Evolutionary conservation across 495 filamentous ascomycete genomes (phyloP).

Genomic region (Tuber aestivum): DNA sequence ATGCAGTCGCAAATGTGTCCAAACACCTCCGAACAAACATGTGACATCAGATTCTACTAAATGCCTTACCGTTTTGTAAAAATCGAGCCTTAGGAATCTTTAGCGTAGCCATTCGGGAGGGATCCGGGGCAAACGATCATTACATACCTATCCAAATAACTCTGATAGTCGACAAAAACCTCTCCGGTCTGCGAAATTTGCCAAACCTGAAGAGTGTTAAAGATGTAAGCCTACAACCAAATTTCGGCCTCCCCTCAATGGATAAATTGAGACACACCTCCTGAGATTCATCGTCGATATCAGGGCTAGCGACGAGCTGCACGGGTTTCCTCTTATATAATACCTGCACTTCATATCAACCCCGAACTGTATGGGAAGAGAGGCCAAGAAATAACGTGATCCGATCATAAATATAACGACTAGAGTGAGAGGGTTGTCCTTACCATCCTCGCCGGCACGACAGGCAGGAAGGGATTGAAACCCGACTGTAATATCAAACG

Average conservation of each 20-base stretch:
- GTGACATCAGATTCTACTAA: conserved; percentile 8
- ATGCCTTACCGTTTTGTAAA: conserved; percentile 72
- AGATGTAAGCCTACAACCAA: not conserved
- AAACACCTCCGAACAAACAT: conserved; percentile 25
- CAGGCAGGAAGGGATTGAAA: conserved; percentile 9
- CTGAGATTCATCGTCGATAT: conserved; percentile 52
- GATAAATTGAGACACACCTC: conserved; percentile 25
- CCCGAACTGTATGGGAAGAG: not conserved
- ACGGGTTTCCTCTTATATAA: conserved; percentile 95
- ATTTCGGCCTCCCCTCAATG: not conserved
- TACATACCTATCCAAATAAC: conserved; percentile 70
- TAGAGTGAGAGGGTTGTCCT: not conserved
- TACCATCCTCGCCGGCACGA: conserved; percentile 4
- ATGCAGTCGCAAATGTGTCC: conserved; percentile 15
- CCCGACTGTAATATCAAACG: conserved; percentile 22
- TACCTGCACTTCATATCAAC: conserved; percentile 54
- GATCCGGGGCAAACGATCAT: conserved; percentile 1
- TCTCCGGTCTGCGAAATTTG: conserved; percentile 83
- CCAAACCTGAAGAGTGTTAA: conserved; percentile 63
- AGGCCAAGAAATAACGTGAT: not conserved
- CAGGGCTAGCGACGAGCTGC: conserved; percentile 65
- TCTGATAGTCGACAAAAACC: conserved; percentile 82
- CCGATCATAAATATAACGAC: not conserved
- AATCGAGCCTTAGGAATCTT: conserved; percentile 64
- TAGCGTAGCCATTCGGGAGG: conserved; percentile 10